Percentiles rank a stretch among this genome's conserved stretches.
Evolutionary conservation across 257 asterid species (phyloP).

Genomic region (Cruciata laevipes): DNA sequence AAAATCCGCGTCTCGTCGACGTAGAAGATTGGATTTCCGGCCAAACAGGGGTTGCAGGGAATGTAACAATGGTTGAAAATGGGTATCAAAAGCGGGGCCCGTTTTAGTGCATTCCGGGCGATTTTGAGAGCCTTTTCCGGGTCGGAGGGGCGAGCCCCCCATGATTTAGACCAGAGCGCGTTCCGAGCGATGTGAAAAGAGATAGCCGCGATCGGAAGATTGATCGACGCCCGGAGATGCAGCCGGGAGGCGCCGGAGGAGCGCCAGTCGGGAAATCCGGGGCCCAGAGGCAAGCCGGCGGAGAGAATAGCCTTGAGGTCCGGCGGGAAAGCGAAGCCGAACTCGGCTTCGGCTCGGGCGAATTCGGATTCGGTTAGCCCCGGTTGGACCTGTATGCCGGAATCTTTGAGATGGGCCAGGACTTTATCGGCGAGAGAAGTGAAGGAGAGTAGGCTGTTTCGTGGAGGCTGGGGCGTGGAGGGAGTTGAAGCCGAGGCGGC

Average conservation of each 20-base stretch:
- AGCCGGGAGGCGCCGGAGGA: conserved; percentile 61
- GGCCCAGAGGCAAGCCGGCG: conserved; percentile 73
- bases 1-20: conserved; percentile 69
- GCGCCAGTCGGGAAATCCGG: conserved; percentile 96
- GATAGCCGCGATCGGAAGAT: conserved; percentile 72
- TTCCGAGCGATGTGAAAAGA: conserved; percentile 82
- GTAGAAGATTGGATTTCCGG: conserved; percentile 88
- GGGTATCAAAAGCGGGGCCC: conserved; percentile 83
- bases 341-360: conserved; percentile 87
- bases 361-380: conserved; percentile 75
- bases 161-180: conserved; percentile 76
- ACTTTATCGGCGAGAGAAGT: conserved; percentile 68
- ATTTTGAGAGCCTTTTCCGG: conserved; percentile 68
- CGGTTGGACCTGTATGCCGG: conserved; percentile 53
- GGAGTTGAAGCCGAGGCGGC: conserved; percentile 66
- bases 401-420: conserved; percentile 49
- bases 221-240: conserved; percentile 76
- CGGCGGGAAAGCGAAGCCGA: conserved; percentile 82
- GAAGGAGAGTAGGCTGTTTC: conserved; percentile 79
- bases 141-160: conserved; percentile 73
- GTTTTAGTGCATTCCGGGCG: conserved; percentile 69
- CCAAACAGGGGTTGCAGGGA: conserved; percentile 75
- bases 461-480: conserved; percentile 70
- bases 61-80: conserved; percentile 81
- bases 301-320: conserved; percentile 77